A percentile compares a stretch with the other conserved stretches of the same genome.
These are phyloP conservation scores for Iris macrosiphon DNA, from an alignment of 106 monocot genomes.

Conservation along the genomic window DNA sequence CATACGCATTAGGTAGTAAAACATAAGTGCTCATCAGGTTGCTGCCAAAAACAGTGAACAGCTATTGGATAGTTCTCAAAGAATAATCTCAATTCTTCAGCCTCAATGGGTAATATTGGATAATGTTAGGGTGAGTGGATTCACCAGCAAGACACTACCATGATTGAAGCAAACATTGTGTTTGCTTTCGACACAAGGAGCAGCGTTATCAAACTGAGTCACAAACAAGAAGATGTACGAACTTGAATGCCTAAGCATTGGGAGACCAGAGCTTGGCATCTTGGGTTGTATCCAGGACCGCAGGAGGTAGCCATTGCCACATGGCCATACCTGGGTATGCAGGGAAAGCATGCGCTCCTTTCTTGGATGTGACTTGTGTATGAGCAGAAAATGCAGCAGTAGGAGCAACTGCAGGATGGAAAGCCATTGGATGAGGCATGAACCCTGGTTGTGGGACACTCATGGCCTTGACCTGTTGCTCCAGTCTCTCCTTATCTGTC, in stretches of 20 bases:
- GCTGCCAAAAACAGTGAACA: too few species aligned
- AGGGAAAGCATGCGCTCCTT: slow-evolving; percentile 4
- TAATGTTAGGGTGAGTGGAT: too few species aligned
- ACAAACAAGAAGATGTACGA: background rate
- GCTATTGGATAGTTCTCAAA: too few species aligned
- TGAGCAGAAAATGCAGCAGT: slow-evolving; percentile 11
- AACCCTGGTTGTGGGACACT: slow-evolving; percentile 37
- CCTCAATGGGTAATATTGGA: too few species aligned
- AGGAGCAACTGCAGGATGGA: slow-evolving; percentile 46
- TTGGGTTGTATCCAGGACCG: slow-evolving; percentile 45
- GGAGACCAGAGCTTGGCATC: slow-evolving; percentile 71
- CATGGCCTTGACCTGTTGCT: slow-evolving; percentile 69
- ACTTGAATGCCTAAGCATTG: slow-evolving; percentile 28
- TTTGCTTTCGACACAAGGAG: too few species aligned
- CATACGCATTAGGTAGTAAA: too few species aligned
- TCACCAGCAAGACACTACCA: too few species aligned
- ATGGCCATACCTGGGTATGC: slow-evolving; percentile 40
- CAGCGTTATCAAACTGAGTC: background rate
- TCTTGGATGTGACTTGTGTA: slow-evolving; percentile 16
- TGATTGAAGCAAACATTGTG: too few species aligned
- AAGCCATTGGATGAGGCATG: slow-evolving; percentile 40
- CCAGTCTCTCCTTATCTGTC: slow-evolving; percentile 66
- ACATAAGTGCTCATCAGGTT: too few species aligned
- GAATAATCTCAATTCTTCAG: too few species aligned
- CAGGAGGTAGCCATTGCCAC: slow-evolving; percentile 62